Percentiles rank a stretch among this genome's conserved stretches.
phyloP scores from a whole-genome alignment of 169 alveolate species.

The Toxoplasma gondii region DNA sequence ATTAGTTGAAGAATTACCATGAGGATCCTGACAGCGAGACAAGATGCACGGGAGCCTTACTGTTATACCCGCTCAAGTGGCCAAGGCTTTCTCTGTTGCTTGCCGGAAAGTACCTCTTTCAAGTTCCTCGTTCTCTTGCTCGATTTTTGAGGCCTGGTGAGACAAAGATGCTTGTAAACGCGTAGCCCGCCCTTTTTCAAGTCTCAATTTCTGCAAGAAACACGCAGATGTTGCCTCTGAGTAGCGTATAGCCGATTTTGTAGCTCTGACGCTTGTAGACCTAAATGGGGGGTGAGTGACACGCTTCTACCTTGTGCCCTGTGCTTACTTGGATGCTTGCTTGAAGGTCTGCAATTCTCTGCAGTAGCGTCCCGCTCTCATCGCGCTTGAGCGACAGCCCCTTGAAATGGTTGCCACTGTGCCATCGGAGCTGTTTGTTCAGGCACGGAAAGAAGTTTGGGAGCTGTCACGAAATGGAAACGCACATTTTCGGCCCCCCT shows the following conservation, averaged over 20 bases:
- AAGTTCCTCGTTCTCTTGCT: not conserved
- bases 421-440: not conserved
- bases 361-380: not conserved
- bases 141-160: not conserved
- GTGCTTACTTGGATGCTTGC: not conserved
- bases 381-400: not conserved
- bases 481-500: too few relatives aligned
- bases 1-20: too few relatives aligned
- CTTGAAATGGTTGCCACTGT: constrained; percentile 12
- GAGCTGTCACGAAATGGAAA: too few relatives aligned
- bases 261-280: not conserved
- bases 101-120: not conserved
- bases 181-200: not conserved
- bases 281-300: not conserved
- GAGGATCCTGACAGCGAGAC: too few relatives aligned
- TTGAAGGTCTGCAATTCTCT: not conserved
- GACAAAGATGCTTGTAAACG: not conserved
- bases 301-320: not conserved
- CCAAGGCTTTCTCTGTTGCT: too few relatives aligned
- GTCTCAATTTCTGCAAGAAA: not conserved
- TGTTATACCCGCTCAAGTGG: too few relatives aligned
- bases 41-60: too few relatives aligned
- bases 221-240: not conserved
- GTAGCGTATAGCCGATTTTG: not conserved
- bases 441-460: not conserved